phyloP scores from a whole-genome alignment of 805 yeast species.

The Yamadazyma paraphyllophila region DNA sequence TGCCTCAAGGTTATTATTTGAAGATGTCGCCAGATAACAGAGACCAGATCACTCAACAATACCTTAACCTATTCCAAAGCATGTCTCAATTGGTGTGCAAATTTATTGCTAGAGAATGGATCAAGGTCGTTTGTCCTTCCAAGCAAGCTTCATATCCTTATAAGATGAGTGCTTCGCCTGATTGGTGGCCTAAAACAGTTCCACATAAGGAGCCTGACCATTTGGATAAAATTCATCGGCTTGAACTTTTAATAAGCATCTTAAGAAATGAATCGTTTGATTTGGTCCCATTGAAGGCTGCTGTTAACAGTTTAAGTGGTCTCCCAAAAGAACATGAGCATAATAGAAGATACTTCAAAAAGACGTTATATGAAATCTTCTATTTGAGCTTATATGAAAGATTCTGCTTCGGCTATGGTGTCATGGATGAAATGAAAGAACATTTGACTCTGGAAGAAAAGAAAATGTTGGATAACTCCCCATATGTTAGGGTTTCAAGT shows the following conservation, averaged over 20 bases:
- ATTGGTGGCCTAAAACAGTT: slow-evolving; percentile 68
- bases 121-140: slow-evolving; percentile 59
- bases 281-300: slow-evolving; percentile 8
- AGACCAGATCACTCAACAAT: slow-evolving; percentile 14
- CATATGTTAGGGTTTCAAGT: not conserved
- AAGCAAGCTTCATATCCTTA: slow-evolving; percentile 67
- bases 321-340: not conserved
- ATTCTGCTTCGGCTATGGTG: slow-evolving; percentile 16
- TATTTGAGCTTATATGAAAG: slow-evolving; percentile 27
- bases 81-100: slow-evolving; percentile 46
- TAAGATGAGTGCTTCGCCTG: slow-evolving; percentile 49
- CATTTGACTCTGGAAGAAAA: not conserved
- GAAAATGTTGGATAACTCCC: not conserved
- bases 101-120: slow-evolving; percentile 64
- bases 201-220: slow-evolving; percentile 76
- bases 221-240: slow-evolving; percentile 55
- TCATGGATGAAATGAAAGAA: slow-evolving; percentile 7
- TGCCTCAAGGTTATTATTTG: slow-evolving; percentile 1
- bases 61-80: slow-evolving; percentile 16
- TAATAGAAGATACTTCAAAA: not conserved
- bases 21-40: slow-evolving; percentile 1
- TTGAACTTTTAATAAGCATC: slow-evolving; percentile 46
- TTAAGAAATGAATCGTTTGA: slow-evolving; percentile 16
- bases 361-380: slow-evolving; percentile 24
- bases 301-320: slow-evolving; percentile 2